A percentile compares a stretch with the other conserved stretches of the same genome.
phyloP scores from a whole-genome alignment of 768 basidiomycete species.

The Boletus rufocinnamomeus region DNA sequence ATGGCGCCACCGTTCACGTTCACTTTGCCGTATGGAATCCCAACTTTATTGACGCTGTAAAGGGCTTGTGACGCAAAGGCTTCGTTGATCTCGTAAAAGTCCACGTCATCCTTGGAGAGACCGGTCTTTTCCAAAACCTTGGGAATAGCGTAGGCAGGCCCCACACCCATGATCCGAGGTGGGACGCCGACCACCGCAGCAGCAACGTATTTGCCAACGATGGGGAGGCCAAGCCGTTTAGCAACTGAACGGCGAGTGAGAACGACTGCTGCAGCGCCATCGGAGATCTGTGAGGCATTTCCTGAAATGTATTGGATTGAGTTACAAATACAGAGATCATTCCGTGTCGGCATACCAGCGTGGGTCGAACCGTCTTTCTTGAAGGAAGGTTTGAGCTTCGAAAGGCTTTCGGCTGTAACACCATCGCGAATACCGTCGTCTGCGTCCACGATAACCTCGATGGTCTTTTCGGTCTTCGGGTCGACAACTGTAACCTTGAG shows the following conservation, averaged over 20 bases:
- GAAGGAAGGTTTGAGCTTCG: conserved; percentile 88
- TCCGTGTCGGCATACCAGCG: conserved; percentile 47
- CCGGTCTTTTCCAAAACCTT: conserved; percentile 67
- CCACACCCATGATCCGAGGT: conserved; percentile 88
- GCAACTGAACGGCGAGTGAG: conserved; percentile 80
- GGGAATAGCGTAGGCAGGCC: conserved; percentile 88
- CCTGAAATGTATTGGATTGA: conserved; percentile 36
- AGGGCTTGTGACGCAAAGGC: conserved; percentile 86
- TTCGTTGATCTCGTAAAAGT: conserved; percentile 93
- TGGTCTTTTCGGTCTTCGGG: conserved; percentile 70
- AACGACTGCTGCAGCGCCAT: conserved; percentile 89
- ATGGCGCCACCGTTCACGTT: conserved; percentile 90
- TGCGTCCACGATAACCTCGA: conserved; percentile 66
- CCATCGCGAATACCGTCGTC: conserved; percentile 90
- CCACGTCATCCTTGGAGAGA: conserved; percentile 68
- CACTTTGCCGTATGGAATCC: conserved; percentile 75
- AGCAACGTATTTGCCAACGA: conserved; percentile 82
- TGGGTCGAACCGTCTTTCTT: conserved; percentile 73
- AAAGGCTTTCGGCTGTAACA: conserved; percentile 74
- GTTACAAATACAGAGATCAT: conserved; percentile 1
- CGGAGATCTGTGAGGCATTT: conserved; percentile 88
- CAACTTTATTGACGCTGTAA: conserved; percentile 67
- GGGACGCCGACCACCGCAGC: conserved; percentile 77
- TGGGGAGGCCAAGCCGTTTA: conserved; percentile 79
- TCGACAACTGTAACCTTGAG: conserved; percentile 69